Evolutionary conservation across 1,284 basidiomycete species (phyloP).

Genomic region (Caloboletus firmus): DNA sequence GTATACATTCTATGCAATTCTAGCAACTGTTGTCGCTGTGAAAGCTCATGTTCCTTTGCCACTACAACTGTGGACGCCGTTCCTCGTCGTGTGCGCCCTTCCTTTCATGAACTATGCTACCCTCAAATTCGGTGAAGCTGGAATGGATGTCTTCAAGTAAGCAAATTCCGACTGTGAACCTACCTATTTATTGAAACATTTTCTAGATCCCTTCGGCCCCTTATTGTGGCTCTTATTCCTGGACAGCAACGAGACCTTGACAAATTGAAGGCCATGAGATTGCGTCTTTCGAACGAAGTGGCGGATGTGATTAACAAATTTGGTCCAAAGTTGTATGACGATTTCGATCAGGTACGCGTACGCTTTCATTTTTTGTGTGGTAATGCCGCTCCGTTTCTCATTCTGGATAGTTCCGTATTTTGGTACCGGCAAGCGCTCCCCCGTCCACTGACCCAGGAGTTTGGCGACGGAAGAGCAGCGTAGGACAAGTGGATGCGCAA

Average conservation of each 20-base stretch:
- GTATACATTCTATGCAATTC: conserved; percentile 80
- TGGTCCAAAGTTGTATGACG: conserved; percentile 84
- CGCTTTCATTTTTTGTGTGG: conserved; percentile 20
- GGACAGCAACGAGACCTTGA: conserved; percentile 88
- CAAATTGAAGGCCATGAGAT: conserved; percentile 77
- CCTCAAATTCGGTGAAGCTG: conserved; percentile 98
- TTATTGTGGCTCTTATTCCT: conserved; percentile 88
- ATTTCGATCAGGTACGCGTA: conserved; percentile 68
- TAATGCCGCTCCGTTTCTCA: conserved; percentile 4
- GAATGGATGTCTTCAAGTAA: conserved; percentile 97
- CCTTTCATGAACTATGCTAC: conserved; percentile 94
- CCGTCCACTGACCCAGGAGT: conserved; percentile 68
- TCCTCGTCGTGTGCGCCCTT: conserved; percentile 73
- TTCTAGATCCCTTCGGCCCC: conserved; percentile 83
- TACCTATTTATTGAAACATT: conserved; percentile 39
- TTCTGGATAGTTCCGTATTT: conserved; percentile 65
- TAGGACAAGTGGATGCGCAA: conserved; percentile 76
- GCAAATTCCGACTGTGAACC: conserved; percentile 28
- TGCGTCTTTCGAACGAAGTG: conserved; percentile 83
- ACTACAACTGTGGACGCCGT: conserved; percentile 78
- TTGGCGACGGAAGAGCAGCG: conserved; percentile 73
- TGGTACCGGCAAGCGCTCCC: conserved; percentile 80
- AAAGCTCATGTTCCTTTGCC: conserved; percentile 63
- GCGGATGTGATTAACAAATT: conserved; percentile 88
- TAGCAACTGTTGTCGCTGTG: conserved; percentile 78